Percentiles rank a stretch among this genome's conserved stretches.
Conservation (phyloP, 495 filamentous ascomycete genomes). For the Trichocladium uniseriatum region DNA sequence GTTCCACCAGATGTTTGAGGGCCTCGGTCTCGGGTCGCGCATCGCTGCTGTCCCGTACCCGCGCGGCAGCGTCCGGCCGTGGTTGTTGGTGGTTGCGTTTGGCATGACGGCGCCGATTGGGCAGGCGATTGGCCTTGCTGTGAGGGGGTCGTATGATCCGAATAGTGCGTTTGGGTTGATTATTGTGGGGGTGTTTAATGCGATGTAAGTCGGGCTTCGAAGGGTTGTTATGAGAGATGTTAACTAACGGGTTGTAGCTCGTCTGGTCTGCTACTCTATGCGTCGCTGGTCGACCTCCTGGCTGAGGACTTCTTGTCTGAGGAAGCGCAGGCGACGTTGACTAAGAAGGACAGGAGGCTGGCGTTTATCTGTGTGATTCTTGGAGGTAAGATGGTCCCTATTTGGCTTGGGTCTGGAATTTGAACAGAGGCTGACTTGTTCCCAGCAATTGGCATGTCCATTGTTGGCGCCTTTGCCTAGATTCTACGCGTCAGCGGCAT, state of each 20-base stretch:
- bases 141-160: conserved; percentile 52
- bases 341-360: conserved; percentile 34
- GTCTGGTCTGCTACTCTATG: conserved; percentile 52
- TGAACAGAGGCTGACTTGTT: conserved; percentile 11
- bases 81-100: conserved; percentile 55
- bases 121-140: conserved; percentile 49
- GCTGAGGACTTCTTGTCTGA: conserved; percentile 57
- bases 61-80: conserved; percentile 44
- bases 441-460: conserved; percentile 20
- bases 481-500: neutral
- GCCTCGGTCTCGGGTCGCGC: conserved; percentile 56
- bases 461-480: conserved; percentile 31
- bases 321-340: conserved; percentile 36
- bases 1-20: conserved; percentile 66
- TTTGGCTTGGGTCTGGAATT: neutral
- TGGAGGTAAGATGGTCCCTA: conserved; percentile 33
- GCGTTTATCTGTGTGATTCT: conserved; percentile 36
- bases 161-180: conserved; percentile 54
- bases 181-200: conserved; percentile 60
- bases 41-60: conserved; percentile 47
- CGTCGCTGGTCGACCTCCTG: conserved; percentile 52
- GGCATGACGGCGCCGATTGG: conserved; percentile 51
- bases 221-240: neutral
- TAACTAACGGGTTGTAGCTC: conserved; percentile 29
- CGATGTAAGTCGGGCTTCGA: conserved; percentile 39